phyloP scores from a whole-genome alignment of 208 protist species.

The Crithidia thermophila region DNA sequence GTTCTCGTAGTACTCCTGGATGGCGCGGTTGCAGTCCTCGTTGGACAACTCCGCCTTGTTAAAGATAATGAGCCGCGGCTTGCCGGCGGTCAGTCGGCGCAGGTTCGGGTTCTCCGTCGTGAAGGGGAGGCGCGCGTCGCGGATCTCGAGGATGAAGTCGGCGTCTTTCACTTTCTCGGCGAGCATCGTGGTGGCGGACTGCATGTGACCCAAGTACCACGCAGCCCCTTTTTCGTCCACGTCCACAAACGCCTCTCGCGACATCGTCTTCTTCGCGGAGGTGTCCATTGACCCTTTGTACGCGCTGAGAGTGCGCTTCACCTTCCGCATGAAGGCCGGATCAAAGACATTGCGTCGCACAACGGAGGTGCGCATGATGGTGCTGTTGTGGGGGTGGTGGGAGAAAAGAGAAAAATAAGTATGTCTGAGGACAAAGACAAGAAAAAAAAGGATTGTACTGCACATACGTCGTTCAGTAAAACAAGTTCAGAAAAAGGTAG shows the following conservation, averaged over 20 bases:
- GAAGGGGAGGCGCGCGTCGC: conserved; percentile 92
- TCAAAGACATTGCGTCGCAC: conserved; percentile 79
- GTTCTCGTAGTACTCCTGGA: conserved; percentile 85
- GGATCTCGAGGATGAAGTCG: conserved; percentile 94
- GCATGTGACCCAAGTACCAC: conserved; percentile 93
- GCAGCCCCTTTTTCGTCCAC: conserved; percentile 85
- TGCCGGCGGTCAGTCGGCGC: conserved; percentile 44
- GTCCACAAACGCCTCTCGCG: conserved; percentile 88
- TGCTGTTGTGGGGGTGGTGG: background rate
- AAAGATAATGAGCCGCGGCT: conserved; percentile 88
- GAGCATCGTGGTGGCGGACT: conserved; percentile 53
- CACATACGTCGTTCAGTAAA: too few relatives aligned
- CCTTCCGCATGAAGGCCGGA: conserved; percentile 86
- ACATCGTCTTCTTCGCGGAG: conserved; percentile 54
- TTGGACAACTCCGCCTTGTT: conserved; percentile 94
- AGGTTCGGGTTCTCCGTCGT: conserved; percentile 88
- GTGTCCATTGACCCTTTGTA: conserved; percentile 81
- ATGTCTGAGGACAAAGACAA: background rate
- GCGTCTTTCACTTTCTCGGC: conserved; percentile 78
- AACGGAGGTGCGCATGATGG: conserved; percentile 41
- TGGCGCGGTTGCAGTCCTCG: conserved; percentile 74
- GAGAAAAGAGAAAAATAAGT: background rate
- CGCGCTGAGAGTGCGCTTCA: conserved; percentile 78
- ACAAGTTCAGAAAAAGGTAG: conserved; percentile 2
- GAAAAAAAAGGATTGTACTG: conserved; percentile 2